Evolutionary conservation across 176 grass and related monocot genomes (phyloP), one percentile per base, ranked within the genome.

Genomic region (Bolboschoenus planiculmis): DNA sequence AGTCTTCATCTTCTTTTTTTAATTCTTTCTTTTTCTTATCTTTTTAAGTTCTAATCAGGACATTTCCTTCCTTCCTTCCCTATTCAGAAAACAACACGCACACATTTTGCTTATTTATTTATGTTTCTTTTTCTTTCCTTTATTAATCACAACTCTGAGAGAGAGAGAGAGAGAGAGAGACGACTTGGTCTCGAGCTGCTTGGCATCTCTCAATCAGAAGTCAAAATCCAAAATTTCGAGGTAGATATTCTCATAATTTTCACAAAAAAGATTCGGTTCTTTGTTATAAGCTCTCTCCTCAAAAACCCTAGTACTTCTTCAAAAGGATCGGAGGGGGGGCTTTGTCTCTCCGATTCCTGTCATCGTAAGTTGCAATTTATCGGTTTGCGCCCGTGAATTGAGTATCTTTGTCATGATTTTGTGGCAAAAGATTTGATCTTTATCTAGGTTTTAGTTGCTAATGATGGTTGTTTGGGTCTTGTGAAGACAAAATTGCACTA

Each of bases 221-320:
- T 60, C 80, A 61, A 82, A 75, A 82, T 50, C 60, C 56, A 30
- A 82, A 31, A 37, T 47, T 80, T 80, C 21, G 56, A 61, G 56
- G 56, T 63, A 82, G 58, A 31, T 64, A 58, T 60, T 81, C n/a
- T 81, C 78, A 81, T 60, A 9, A 37, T 60, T 80, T 80, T 60
- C 33, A 24, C 53, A 60, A 80, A 60, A 80, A 42, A 58, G 56
- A 80, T 80, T 65, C 59, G 13, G 31, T 81, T 80, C 7, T 61
- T 65, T 66, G 35, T 82, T 55, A n/a, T n/a, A 82, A 66, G 24
- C 16, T 82, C 80, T 31, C 9, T 50, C 18, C 60, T 63, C 46
- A 77, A 82, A 75, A 81, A 66, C 80, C 56, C 39, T 66, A 15
- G 21, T n/a, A n/a, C n/a, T 51, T 82, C 14, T 40, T 82, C 39